phyloP scores from a whole-genome alignment of 768 basidiomycete species.

The Cystofilobasidium capitatum region DNA sequence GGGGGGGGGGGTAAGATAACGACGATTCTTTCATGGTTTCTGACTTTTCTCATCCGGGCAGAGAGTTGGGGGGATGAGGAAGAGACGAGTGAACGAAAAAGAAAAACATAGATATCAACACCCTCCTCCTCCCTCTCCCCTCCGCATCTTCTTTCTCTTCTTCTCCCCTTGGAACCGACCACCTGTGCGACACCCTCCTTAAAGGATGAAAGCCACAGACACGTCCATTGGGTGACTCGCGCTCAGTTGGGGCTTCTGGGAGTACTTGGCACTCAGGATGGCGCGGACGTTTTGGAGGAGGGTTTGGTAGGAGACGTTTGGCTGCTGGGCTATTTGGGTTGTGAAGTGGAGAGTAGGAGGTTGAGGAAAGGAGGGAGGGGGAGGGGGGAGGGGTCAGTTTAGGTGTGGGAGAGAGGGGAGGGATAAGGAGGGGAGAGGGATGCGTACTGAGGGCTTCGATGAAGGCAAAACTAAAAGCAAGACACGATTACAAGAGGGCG shows the following conservation, averaged over 20 bases:
- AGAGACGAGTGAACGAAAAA: not conserved
- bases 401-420: slow-evolving; percentile 28
- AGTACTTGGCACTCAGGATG: slow-evolving; percentile 40
- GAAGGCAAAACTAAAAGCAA: slow-evolving; percentile 2
- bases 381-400: slow-evolving; percentile 41
- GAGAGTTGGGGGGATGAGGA: not conserved
- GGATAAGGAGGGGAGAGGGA: not conserved
- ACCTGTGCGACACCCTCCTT: not conserved
- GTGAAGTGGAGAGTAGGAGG: not conserved
- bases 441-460: slow-evolving; percentile 10
- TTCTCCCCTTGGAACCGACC: not conserved
- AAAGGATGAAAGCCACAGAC: slow-evolving; percentile 1
- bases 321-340: slow-evolving; percentile 9
- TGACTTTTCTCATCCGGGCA: not conserved
- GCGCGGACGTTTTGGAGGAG: slow-evolving; percentile 41
- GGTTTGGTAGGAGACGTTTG: slow-evolving; percentile 34
- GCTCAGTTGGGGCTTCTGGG: slow-evolving; percentile 43
- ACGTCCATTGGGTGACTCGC: slow-evolving; percentile 36
- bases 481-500: no score
- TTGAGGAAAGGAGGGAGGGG: slow-evolving; percentile 26
- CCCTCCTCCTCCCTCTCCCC: not conserved
- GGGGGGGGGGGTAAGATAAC: no score
- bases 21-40: no score
- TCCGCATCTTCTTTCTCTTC: slow-evolving; percentile 2
- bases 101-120: not conserved